Percentiles rank a stretch among this genome's conserved stretches.
These are phyloP conservation scores for Colletotrichum sojae DNA, from an alignment of 2,329 filamentous ascomycete species.

Conservation along the genomic window DNA sequence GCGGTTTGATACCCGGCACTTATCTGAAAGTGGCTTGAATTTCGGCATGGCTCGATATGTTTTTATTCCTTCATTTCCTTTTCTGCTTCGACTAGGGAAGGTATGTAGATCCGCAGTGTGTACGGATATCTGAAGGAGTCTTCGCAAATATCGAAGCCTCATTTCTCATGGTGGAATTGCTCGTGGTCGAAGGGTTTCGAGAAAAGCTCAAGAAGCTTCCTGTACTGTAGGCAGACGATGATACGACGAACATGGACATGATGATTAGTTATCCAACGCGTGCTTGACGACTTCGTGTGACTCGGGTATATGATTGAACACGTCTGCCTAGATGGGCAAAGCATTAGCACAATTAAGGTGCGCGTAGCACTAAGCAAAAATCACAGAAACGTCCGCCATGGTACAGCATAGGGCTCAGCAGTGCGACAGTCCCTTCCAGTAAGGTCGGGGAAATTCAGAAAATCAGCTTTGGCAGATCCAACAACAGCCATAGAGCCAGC, in stretches of 20 bases:
- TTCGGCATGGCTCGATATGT: conserved; percentile 7
- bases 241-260: conserved; percentile 38
- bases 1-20: conserved; percentile 41
- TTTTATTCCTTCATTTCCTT: background rate
- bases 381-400: background rate
- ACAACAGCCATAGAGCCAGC: background rate
- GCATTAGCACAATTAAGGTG: conserved; percentile 5
- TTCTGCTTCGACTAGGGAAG: background rate
- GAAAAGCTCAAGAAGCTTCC: conserved; percentile 7
- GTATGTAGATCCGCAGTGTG: conserved; percentile 18
- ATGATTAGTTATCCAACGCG: conserved; percentile 3
- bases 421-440: background rate
- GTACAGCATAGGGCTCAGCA: background rate
- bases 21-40: conserved; percentile 34
- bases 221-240: conserved; percentile 38
- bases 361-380: background rate
- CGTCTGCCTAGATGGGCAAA: background rate
- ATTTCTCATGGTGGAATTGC: background rate
- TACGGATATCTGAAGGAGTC: conserved; percentile 9
- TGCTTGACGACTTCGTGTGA: background rate
- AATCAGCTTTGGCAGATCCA: background rate
- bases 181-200: conserved; percentile 4
- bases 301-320: background rate
- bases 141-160: conserved; percentile 18
- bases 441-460: too few species aligned